Evolutionary conservation across 768 basidiomycete species (phyloP).

Genomic region (Steccherinum ochraceum): DNA sequence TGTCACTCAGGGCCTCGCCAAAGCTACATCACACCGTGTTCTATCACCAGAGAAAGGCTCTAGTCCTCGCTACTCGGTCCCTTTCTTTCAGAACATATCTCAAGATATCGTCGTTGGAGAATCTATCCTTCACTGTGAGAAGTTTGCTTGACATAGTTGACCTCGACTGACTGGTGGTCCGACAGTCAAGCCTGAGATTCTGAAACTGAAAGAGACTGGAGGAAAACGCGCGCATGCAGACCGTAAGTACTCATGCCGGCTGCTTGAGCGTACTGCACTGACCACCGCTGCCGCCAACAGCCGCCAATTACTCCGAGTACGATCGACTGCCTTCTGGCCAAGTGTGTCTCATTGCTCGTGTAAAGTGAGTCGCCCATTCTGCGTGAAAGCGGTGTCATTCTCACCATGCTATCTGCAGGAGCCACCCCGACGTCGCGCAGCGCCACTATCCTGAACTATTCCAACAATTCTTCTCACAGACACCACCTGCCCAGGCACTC

Average conservation of each 20-base stretch:
- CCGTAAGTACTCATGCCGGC: slow-evolving; percentile 37
- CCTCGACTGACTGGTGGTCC: too few relatives aligned
- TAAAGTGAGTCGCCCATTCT: slow-evolving; percentile 54
- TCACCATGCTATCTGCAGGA: too few relatives aligned
- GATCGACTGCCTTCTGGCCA: slow-evolving; percentile 60
- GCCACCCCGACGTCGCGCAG: slow-evolving; percentile 78
- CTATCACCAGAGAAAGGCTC: slow-evolving; percentile 51
- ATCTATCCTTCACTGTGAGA: slow-evolving; percentile 36
- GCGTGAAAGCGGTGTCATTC: not conserved
- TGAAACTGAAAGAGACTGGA: slow-evolving; percentile 51
- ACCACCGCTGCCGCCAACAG: slow-evolving; percentile 28
- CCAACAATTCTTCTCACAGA: slow-evolving; percentile 62
- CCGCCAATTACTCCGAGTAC: slow-evolving; percentile 79
- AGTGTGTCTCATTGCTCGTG: slow-evolving; percentile 68
- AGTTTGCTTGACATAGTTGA: too few relatives aligned
- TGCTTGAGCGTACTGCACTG: not conserved
- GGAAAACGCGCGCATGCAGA: slow-evolving; percentile 52
- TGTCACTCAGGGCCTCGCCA: slow-evolving; percentile 66
- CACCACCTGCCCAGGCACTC: slow-evolving; percentile 41
- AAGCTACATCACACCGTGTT: slow-evolving; percentile 79
- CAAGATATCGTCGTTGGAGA: slow-evolving; percentile 45
- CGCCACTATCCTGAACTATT: slow-evolving; percentile 73
- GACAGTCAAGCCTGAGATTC: slow-evolving; percentile 59
- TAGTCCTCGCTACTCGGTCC: slow-evolving; percentile 73
- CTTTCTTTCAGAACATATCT: slow-evolving; percentile 81